Evolutionary conservation across 1,284 basidiomycete genomes (phyloP).

Genomic region (Heterobasidion occidentale): DNA sequence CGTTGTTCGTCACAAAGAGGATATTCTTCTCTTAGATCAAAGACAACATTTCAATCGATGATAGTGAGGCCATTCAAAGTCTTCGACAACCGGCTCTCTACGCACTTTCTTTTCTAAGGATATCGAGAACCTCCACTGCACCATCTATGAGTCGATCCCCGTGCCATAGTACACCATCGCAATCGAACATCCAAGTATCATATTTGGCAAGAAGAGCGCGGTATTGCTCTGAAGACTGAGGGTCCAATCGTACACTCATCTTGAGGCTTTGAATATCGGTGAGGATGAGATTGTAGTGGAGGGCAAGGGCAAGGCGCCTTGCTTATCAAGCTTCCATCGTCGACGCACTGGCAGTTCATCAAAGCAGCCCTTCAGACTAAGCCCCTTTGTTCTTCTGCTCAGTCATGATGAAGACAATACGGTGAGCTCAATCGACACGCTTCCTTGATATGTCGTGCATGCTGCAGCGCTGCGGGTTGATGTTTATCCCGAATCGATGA

Average conservation of each 20-base stretch:
- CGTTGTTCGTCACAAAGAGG: conserved; percentile 97
- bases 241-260: conserved; percentile 25
- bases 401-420: too few relatives aligned
- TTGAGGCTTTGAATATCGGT: conserved; percentile 8
- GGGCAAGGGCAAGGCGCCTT: too few relatives aligned
- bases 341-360: too few relatives aligned
- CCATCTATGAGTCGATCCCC: conserved; percentile 80
- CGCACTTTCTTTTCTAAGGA: conserved; percentile 61
- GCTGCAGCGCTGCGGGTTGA: too few relatives aligned
- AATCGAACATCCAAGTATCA: conserved; percentile 95
- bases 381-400: too few relatives aligned
- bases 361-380: too few relatives aligned
- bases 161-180: conserved; percentile 93
- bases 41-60: conserved; percentile 2
- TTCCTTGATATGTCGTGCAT: too few relatives aligned
- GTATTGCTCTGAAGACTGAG: conserved; percentile 37
- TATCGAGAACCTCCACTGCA: conserved; percentile 62
- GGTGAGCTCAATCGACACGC: too few relatives aligned
- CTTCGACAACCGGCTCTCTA: conserved; percentile 9
- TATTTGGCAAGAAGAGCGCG: conserved; percentile 62
- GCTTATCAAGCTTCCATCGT: too few relatives aligned
- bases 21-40: conserved; percentile 69
- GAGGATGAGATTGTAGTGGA: too few relatives aligned
- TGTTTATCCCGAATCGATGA: too few relatives aligned
- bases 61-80: not conserved